phyloP scores from a whole-genome alignment of 1,284 basidiomycete genomes.

The Laetiporus sulphureus region DNA sequence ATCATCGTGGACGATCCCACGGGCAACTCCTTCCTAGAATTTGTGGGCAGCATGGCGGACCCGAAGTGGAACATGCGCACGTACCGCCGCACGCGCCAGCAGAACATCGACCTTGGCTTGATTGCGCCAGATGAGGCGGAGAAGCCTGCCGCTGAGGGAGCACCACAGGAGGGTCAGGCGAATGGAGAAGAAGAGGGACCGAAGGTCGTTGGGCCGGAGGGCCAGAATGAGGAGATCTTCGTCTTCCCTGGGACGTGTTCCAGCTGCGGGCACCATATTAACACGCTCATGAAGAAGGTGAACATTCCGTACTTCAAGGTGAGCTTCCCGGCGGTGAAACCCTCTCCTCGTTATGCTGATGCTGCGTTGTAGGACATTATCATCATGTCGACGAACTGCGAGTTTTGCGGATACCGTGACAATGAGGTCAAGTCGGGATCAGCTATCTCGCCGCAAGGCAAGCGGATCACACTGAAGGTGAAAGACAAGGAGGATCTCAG shows the following conservation, averaged over 20 bases:
- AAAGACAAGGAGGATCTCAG: conserved; percentile 93
- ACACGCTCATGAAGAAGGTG: conserved; percentile 95
- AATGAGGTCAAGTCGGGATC: conserved; percentile 96
- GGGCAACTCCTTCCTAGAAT: conserved; percentile 94
- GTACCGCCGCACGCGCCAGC: conserved; percentile 78
- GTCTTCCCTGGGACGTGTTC: conserved; percentile 88
- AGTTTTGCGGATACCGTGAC: conserved; percentile 91
- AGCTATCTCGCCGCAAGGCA: conserved; percentile 83
- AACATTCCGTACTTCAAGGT: conserved; percentile 98
- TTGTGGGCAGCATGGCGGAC: conserved; percentile 72
- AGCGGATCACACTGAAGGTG: conserved; percentile 84
- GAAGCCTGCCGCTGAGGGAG: conserved; percentile 23
- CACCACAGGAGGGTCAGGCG: conserved; percentile 29
- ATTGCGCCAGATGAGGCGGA: conserved; percentile 41
- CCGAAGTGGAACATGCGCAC: conserved; percentile 92
- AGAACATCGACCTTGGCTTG: conserved; percentile 82
- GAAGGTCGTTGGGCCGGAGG: too few species aligned
- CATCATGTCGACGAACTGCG: conserved; percentile 99
- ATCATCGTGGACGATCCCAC: conserved; percentile 89
- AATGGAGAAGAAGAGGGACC: conserved; percentile 22
- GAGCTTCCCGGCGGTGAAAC: neutral
- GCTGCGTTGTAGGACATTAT: conserved; percentile 68
- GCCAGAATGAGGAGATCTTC: conserved; percentile 77
- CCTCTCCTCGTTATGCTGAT: neutral
- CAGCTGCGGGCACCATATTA: conserved; percentile 78